Base-by-base conservation (phyloP, 768 basidiomycete species). In the Trametes cingulata region DNA sequence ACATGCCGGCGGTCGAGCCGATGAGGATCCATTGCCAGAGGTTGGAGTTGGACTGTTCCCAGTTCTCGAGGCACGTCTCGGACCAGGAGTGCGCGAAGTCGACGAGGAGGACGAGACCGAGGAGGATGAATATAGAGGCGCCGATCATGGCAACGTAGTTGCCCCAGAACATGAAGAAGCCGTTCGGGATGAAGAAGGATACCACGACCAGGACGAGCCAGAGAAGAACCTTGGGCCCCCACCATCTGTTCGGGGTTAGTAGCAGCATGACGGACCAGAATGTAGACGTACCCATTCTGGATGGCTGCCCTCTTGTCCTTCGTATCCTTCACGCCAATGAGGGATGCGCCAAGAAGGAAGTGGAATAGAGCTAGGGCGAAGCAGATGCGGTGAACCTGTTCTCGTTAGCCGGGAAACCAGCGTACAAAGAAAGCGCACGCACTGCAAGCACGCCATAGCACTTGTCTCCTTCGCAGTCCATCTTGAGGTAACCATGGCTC, bases 31-130 rank as follows among this genome's bases (percentile, higher is more conserved):
- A 98, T 72, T 97, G 94, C 97, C 97, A 99, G 51, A 95, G 74
- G 65, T 88, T 90, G 10, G 94, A 95, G 45, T 85, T 82, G 27
- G 85, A 85, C 59, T 85, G 85, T 72, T 98, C 96, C 95, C 94
- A 98, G 55, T 94, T 93, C 65, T 96, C 89, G 52, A 98, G 82
- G 72, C 96, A 98, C 6, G 87, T 95, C 75, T 99, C 97, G 15
- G 94, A 93, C 95, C 95, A 98, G 6, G 93, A 90, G 72, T 99
- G 97, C 2, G 97, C 97, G 69, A 98, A 98, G 78, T 99, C 97
- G 74, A 99, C 90, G 58, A 99, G 87, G 43, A 99, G 88, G 58
- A 99, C 93, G 27, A 99, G 87, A 47, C 97, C 97, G 64, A 99
- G 88, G 35, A 98, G 86, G 71, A 99, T 98, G 78, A 99, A 99